phyloP scores from a whole-genome alignment of 495 filamentous ascomycete genomes.

The Trichoderma virens region DNA sequence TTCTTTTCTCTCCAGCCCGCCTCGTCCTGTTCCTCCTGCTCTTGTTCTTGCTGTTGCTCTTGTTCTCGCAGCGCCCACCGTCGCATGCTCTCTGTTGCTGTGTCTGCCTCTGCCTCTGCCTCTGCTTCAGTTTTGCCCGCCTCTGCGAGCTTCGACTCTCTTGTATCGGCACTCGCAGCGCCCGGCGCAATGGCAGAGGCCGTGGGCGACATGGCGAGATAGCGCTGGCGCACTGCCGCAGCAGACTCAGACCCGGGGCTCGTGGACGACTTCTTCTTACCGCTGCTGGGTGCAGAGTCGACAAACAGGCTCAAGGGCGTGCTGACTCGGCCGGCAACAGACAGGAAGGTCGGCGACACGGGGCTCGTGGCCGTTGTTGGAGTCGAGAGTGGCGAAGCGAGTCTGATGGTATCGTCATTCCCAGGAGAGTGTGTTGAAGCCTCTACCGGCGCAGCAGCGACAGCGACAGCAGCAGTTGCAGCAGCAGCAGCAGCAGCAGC shows the following conservation, averaged over 20 bases:
- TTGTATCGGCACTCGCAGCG: neutral
- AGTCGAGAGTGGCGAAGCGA: conserved; percentile 3
- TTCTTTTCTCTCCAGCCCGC: neutral
- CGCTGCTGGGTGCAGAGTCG: conserved; percentile 16
- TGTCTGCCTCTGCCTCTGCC: too few species aligned
- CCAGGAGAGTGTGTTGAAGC: neutral
- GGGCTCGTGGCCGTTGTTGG: conserved; percentile 13
- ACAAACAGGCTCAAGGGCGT: conserved; percentile 40
- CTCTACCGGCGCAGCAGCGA: neutral
- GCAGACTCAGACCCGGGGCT: neutral
- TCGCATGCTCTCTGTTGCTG: neutral
- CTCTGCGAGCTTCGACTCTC: neutral
- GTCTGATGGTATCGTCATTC: neutral
- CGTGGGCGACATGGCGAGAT: conserved; percentile 6
- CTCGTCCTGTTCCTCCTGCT: neutral
- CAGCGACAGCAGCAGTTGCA: too few species aligned
- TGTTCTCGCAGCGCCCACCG: neutral
- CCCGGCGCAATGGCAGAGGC: neutral
- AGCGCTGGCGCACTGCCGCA: neutral
- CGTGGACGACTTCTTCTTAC: conserved; percentile 12
- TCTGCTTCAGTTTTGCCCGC: neutral
- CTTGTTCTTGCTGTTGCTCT: neutral
- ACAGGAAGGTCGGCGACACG: conserved; percentile 24
- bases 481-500: too few species aligned
- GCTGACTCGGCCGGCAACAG: conserved; percentile 28